Conservation (phyloP, 352 stramenopile genomes). For the Pseudoperonospora humuli region DNA sequence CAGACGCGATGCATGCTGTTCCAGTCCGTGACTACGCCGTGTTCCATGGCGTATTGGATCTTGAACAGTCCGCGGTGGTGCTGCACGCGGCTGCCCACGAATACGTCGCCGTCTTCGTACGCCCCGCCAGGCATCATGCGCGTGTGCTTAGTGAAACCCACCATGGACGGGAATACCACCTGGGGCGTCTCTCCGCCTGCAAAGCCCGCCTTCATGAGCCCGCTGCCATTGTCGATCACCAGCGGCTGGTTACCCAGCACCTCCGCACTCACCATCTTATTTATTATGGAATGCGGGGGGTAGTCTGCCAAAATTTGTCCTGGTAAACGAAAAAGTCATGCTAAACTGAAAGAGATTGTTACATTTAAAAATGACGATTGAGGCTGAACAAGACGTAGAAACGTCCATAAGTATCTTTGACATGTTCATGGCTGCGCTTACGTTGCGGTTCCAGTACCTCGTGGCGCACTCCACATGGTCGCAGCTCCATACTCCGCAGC, state of each 20-base stretch:
- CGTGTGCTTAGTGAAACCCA: slow-evolving; percentile 68
- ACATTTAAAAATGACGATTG: too few species aligned
- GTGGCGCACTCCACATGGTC: too few species aligned
- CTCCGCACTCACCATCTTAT: slow-evolving; percentile 37
- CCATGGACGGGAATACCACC: slow-evolving; percentile 70
- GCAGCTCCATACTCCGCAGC: too few species aligned
- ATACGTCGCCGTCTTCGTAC: slow-evolving; percentile 67
- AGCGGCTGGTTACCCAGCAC: slow-evolving; percentile 80
- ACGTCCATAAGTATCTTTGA: too few species aligned
- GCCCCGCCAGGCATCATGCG: slow-evolving; percentile 80
- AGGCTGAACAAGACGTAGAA: too few species aligned
- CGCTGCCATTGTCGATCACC: slow-evolving; percentile 84
- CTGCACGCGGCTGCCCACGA: slow-evolving; percentile 71
- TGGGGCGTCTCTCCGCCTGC: slow-evolving; percentile 68
- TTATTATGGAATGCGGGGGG: too few species aligned
- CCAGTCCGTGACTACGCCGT: slow-evolving; percentile 81
- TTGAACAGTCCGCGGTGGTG: slow-evolving; percentile 76
- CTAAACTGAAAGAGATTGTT: too few species aligned
- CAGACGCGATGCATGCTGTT: slow-evolving; percentile 85
- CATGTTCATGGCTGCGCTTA: too few species aligned
- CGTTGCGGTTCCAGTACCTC: too few species aligned
- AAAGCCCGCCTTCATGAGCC: slow-evolving; percentile 78
- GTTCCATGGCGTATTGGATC: slow-evolving; percentile 83
- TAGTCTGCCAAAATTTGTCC: too few species aligned
- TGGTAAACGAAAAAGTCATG: too few species aligned